Evolutionary conservation across 371 early-diverging fungal genomes (phyloP).

Genomic region (Mortierella sp.): DNA sequence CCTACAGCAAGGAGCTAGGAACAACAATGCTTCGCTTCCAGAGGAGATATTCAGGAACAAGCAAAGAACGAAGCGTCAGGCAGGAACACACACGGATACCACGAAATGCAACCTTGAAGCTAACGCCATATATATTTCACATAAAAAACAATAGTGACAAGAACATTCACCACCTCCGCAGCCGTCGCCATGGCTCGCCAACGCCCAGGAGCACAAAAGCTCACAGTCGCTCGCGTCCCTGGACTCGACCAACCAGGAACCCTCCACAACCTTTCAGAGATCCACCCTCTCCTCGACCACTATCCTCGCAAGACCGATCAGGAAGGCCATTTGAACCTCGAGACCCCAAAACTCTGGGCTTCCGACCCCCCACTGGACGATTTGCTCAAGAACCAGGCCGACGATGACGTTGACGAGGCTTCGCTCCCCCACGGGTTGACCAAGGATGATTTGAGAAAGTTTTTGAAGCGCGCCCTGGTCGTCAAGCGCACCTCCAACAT

Average conservation of each 20-base stretch:
- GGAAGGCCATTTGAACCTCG: slow-evolving; percentile 38
- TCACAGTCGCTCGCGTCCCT: slow-evolving; percentile 32
- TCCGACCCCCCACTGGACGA: slow-evolving; percentile 50
- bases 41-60: neutral
- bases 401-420: slow-evolving; percentile 54
- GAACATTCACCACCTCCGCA: slow-evolving; percentile 31
- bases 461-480: slow-evolving; percentile 81
- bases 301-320: slow-evolving; percentile 44
- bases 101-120: neutral
- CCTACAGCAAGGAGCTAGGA: neutral
- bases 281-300: slow-evolving; percentile 55
- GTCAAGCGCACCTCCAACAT: slow-evolving; percentile 87
- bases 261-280: slow-evolving; percentile 52
- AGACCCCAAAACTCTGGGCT: slow-evolving; percentile 41
- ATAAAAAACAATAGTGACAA: slow-evolving; percentile 10
- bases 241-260: slow-evolving; percentile 33
- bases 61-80: neutral
- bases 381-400: slow-evolving; percentile 55
- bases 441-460: slow-evolving; percentile 51
- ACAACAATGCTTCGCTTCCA: neutral
- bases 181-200: slow-evolving; percentile 44
- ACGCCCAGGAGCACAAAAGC: slow-evolving; percentile 25
- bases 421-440: slow-evolving; percentile 55
- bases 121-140: neutral
- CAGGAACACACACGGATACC: neutral